Conservation (phyloP, 1,284 basidiomycete genomes). For the Thecaphora thlaspeos region DNA sequence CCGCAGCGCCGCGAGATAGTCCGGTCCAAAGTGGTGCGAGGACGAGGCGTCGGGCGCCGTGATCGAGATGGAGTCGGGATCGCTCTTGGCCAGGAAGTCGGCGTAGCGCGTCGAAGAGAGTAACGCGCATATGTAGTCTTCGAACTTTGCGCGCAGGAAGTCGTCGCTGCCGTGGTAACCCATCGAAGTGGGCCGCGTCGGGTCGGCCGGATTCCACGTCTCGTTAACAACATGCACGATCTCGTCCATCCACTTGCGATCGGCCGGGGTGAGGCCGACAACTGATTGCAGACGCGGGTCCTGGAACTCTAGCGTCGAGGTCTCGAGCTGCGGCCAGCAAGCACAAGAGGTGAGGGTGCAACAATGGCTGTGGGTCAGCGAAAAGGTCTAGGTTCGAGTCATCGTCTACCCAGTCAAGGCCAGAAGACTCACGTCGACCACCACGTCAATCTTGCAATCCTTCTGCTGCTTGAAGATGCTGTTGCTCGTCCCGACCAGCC, state of each 20-base stretch:
- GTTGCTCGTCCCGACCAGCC: constrained; percentile 87
- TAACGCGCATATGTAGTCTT: constrained; percentile 53
- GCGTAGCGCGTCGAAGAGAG: constrained; percentile 50
- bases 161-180: constrained; percentile 55
- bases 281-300: constrained; percentile 76
- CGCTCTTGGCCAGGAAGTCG: constrained; percentile 40
- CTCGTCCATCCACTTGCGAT: constrained; percentile 92
- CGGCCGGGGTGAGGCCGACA: constrained; percentile 80
- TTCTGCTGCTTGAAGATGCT: constrained; percentile 91
- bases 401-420: too few species aligned
- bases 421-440: constrained; percentile 73
- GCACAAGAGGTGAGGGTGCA: not conserved
- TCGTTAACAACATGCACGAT: constrained; percentile 44
- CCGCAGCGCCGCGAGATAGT: constrained; percentile 46
- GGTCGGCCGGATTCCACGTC: constrained; percentile 54
- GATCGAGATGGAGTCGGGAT: constrained; percentile 25
- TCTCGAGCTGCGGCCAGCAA: constrained; percentile 27
- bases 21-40: constrained; percentile 39
- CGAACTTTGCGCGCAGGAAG: constrained; percentile 49
- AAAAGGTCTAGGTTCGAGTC: too few species aligned
- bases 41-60: constrained; percentile 30
- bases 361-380: too few species aligned
- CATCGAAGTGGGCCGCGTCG: constrained; percentile 51
- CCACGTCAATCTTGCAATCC: constrained; percentile 75
- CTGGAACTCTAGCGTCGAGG: constrained; percentile 55